A percentile compares a stretch with the other conserved stretches of the same genome.
Conservation (phyloP, 2,329 filamentous ascomycete genomes). For the Paramyrothecium sp. region DNA sequence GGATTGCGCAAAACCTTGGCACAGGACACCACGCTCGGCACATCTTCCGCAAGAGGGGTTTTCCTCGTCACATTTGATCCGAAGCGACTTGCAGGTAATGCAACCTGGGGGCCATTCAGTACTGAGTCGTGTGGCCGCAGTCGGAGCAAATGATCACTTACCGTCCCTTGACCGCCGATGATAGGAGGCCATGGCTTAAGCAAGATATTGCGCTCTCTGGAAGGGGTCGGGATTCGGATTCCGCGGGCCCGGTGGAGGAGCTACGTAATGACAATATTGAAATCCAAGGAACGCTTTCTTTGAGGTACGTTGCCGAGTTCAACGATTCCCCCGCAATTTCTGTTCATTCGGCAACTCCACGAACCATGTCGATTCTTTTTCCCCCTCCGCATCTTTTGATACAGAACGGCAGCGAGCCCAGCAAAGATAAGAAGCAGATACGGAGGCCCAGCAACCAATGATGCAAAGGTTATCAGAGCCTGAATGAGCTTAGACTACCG, state of each 20-base stretch:
- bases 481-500: background rate
- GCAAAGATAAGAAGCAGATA: background rate
- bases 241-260: background rate
- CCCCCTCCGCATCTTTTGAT: background rate
- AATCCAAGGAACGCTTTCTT: background rate
- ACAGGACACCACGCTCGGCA: slow-evolving; percentile 3
- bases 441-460: background rate
- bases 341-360: too few relatives aligned
- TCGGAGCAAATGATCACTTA: background rate
- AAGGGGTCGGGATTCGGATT: background rate
- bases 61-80: slow-evolving; percentile 2
- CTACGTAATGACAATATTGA: background rate
- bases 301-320: too few relatives aligned
- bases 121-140: background rate
- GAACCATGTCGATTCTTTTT: too few relatives aligned
- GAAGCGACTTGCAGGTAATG: background rate
- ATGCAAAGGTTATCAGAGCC: background rate
- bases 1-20: slow-evolving; percentile 5
- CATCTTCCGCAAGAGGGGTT: slow-evolving; percentile 5
- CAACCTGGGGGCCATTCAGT: background rate
- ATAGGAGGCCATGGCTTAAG: background rate
- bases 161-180: background rate
- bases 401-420: background rate
- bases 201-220: background rate
- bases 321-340: too few relatives aligned